These are phyloP conservation scores for Begonia peltatifolia DNA, from an alignment of 306 rosid genomes.

Conservation along the genomic window DNA sequence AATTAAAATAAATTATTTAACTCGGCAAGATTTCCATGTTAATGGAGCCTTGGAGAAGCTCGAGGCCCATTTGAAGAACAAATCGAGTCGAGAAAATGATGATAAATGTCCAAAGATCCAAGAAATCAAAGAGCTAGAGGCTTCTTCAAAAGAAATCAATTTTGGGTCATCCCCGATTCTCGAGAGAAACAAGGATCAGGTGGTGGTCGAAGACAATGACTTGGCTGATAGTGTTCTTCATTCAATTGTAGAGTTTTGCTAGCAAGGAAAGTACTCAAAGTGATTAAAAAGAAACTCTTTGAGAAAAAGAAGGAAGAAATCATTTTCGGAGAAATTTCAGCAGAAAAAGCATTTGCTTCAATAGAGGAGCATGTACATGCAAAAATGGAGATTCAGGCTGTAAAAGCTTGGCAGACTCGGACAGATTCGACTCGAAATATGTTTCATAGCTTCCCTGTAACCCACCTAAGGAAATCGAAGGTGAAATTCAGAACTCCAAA, in stretches of 20 bases:
- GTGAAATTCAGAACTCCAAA: constrained; percentile 20
- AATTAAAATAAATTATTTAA: too few relatives aligned
- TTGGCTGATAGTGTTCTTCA: not conserved
- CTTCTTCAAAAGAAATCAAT: not conserved
- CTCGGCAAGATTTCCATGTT: too few relatives aligned
- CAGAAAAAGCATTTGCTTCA: constrained; percentile 89
- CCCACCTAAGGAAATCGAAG: constrained; percentile 24
- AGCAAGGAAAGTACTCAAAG: not conserved
- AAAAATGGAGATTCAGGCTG: constrained; percentile 34
- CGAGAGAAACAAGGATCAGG: too few relatives aligned
- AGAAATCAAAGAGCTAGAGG: not conserved
- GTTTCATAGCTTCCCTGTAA: too few relatives aligned
- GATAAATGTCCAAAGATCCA: not conserved
- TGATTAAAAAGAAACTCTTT: not conserved
- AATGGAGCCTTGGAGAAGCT: too few relatives aligned
- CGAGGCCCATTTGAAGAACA: not conserved
- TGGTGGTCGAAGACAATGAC: not conserved
- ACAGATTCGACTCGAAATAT: constrained; percentile 26
- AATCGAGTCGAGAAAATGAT: not conserved
- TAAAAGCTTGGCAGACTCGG: constrained; percentile 25
- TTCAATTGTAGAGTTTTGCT: not conserved
- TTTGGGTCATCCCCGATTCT: not conserved
- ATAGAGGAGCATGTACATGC: constrained; percentile 31
- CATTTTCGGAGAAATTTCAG: constrained; percentile 57
- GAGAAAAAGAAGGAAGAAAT: not conserved